Conservation (phyloP, 805 yeast species). For the Wickerhamomyces tratensis region DNA sequence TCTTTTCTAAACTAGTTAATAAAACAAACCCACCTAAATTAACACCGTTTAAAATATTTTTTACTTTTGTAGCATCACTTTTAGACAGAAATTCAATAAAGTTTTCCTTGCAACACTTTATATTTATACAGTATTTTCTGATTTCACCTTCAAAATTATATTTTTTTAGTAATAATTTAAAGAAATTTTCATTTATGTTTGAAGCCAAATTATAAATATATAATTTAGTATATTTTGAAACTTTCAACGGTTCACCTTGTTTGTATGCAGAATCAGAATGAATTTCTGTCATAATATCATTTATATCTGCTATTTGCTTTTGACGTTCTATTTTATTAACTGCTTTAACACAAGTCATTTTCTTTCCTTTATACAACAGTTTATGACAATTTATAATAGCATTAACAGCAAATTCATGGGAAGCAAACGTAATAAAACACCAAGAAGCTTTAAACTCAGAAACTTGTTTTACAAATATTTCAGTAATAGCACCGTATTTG, state of each 20-base stretch:
- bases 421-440: slow-evolving; percentile 40
- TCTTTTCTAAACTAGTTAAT: slow-evolving; percentile 2
- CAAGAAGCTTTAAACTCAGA: slow-evolving; percentile 23
- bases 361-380: slow-evolving; percentile 17
- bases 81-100: slow-evolving; percentile 18
- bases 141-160: slow-evolving; percentile 14
- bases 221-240: slow-evolving; percentile 2
- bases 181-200: slow-evolving; percentile 17
- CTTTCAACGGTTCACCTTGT: too few relatives aligned
- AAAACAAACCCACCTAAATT: slow-evolving; percentile 11
- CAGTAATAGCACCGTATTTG: slow-evolving; percentile 38
- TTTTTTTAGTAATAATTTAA: slow-evolving; percentile 15
- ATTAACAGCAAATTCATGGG: slow-evolving; percentile 33
- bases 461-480: slow-evolving; percentile 40
- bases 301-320: not conserved
- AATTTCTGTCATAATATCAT: too few relatives aligned
- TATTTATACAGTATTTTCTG: slow-evolving; percentile 7
- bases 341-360: slow-evolving; percentile 20
- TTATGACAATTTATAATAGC: slow-evolving; percentile 28
- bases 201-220: slow-evolving; percentile 17
- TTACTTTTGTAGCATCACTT: slow-evolving; percentile 12
- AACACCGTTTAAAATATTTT: slow-evolving; percentile 16
- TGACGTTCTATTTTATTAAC: slow-evolving; percentile 15
- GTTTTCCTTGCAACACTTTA: slow-evolving; percentile 7
- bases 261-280: too few relatives aligned